Evolutionary conservation across 352 stramenopile genomes (phyloP).

Genomic region (Pseudoperonospora humuli): DNA sequence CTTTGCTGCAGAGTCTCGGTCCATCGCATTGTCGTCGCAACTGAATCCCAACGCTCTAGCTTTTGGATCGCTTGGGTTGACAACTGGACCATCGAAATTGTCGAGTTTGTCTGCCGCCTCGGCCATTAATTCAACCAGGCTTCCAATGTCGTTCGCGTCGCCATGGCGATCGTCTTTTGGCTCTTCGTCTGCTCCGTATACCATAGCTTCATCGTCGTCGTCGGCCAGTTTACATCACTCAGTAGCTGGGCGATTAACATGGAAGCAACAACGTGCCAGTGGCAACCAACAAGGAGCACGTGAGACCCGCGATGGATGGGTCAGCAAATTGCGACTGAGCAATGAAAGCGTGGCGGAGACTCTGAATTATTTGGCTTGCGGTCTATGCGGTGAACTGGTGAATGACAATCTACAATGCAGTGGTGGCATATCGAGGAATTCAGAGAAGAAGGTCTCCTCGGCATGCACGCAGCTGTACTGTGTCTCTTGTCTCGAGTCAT

Average conservation of each 20-base stretch:
- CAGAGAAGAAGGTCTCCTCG: conserved; percentile 14
- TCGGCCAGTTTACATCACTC: conserved; percentile 18
- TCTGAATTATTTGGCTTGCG: conserved; percentile 49
- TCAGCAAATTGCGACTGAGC: conserved; percentile 29
- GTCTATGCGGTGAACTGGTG: conserved; percentile 65
- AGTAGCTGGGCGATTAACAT: conserved; percentile 22
- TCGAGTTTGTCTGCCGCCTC: conserved; percentile 3
- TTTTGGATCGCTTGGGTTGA: conserved; percentile 14
- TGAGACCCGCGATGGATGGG: conserved; percentile 36
- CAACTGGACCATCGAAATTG: conserved; percentile 5
- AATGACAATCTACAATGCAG: conserved; percentile 71
- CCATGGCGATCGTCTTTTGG: conserved; percentile 18
- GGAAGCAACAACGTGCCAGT: conserved; percentile 34
- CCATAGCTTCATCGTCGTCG: conserved; percentile 5
- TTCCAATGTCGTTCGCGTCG: conserved; percentile 13
- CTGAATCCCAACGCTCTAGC: conserved; percentile 16
- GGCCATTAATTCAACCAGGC: conserved; percentile 3
- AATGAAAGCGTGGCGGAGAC: conserved; percentile 42
- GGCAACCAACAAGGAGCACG: conserved; percentile 12
- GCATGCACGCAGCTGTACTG: conserved; percentile 69
- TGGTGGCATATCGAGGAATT: conserved; percentile 2
- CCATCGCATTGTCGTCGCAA: conserved; percentile 9
- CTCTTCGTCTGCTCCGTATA: conserved; percentile 8
- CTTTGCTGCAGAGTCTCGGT: conserved; percentile 6
- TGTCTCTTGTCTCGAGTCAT: conserved; percentile 38